phyloP scores from a whole-genome alignment of 768 basidiomycete species.

The Mycena filopes region DNA sequence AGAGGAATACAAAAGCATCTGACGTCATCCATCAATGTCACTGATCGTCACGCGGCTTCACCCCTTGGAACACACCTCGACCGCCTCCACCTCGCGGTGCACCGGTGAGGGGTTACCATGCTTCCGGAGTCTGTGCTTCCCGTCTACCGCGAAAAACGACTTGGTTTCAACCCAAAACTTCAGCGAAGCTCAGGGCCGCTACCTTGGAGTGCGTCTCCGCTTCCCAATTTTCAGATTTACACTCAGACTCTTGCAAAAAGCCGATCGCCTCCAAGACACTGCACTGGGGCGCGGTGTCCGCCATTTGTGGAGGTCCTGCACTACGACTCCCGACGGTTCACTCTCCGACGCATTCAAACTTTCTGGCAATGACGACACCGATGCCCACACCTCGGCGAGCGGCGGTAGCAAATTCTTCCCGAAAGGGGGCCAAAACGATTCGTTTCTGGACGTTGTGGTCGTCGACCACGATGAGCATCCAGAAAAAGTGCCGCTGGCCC shows the following conservation, averaged over 20 bases:
- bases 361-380: constrained; percentile 33
- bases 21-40: too few relatives aligned
- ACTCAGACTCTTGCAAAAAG: not conserved
- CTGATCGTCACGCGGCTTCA: too few relatives aligned
- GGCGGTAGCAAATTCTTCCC: constrained; percentile 14
- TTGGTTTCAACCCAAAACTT: constrained; percentile 30
- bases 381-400: constrained; percentile 26
- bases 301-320: constrained; percentile 32
- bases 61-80: too few relatives aligned
- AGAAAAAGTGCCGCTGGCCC: not conserved
- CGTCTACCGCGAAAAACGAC: constrained; percentile 26
- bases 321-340: constrained; percentile 30
- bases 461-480: constrained; percentile 33
- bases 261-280: constrained; percentile 21
- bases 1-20: too few relatives aligned
- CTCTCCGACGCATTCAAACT: constrained; percentile 35
- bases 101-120: too few relatives aligned
- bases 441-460: constrained; percentile 38
- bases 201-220: constrained; percentile 9
- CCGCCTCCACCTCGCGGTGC: too few relatives aligned
- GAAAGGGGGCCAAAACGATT: constrained; percentile 25
- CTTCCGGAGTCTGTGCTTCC: constrained; percentile 28
- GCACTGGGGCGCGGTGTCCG: not conserved
- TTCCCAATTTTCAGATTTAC: not conserved
- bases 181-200: constrained; percentile 7